These are phyloP conservation scores for Aspergillus novofumigatus DNA, from an alignment of 2,329 filamentous ascomycete species.

Conservation along the genomic window DNA sequence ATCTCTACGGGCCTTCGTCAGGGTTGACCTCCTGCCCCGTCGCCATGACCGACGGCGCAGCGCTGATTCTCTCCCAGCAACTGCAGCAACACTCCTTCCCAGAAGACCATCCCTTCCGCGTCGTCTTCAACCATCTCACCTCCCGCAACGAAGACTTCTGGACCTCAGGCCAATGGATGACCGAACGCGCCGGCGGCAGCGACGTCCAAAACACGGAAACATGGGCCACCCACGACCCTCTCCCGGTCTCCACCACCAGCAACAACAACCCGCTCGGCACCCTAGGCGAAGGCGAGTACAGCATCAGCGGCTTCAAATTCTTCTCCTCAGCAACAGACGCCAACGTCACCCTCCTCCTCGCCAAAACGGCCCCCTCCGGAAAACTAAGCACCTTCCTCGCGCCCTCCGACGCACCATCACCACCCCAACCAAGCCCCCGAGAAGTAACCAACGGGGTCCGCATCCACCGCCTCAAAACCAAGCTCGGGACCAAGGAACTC, in stretches of 20 bases:
- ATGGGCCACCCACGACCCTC: slow-evolving; percentile 26
- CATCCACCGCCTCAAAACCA: slow-evolving; percentile 68
- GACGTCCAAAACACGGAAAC: slow-evolving; percentile 35
- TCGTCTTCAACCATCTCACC: slow-evolving; percentile 7
- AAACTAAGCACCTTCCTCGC: slow-evolving; percentile 62
- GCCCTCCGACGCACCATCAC: slow-evolving; percentile 47
- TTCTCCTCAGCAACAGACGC: slow-evolving; percentile 65
- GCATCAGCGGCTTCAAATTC: slow-evolving; percentile 67
- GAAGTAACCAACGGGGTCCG: slow-evolving; percentile 59
- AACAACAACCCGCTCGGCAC: neutral
- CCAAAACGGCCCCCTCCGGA: slow-evolving; percentile 49
- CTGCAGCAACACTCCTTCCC: slow-evolving; percentile 3
- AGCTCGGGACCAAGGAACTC: slow-evolving; percentile 65
- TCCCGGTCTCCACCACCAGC: neutral
- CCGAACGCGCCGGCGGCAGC: slow-evolving; percentile 33
- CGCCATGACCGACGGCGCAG: slow-evolving; percentile 52
- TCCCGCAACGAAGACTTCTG: slow-evolving; percentile 28
- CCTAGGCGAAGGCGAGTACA: slow-evolving; percentile 28
- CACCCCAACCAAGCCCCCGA: slow-evolving; percentile 5
- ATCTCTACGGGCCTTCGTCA: slow-evolving; percentile 58
- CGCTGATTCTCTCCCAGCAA: slow-evolving; percentile 27
- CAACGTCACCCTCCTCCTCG: slow-evolving; percentile 61
- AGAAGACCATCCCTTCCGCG: slow-evolving; percentile 7
- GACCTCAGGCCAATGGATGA: slow-evolving; percentile 40
- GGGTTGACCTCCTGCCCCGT: slow-evolving; percentile 62